phyloP scores from a whole-genome alignment of 2,329 filamentous ascomycete species.

The Cercospora sp. region DNA sequence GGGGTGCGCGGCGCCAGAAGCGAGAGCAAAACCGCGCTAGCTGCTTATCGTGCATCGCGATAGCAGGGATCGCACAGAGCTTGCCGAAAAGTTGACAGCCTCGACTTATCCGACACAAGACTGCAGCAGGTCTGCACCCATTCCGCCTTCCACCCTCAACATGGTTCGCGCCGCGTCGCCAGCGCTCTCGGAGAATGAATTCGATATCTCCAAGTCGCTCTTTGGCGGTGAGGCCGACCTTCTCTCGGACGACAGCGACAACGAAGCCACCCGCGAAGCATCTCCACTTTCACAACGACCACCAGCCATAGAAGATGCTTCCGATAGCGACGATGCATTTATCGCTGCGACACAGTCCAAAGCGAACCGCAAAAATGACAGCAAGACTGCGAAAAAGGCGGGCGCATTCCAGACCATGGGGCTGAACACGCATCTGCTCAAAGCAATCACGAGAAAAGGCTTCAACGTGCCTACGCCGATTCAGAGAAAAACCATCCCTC shows the following conservation, averaged over 20 bases:
- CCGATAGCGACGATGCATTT: slow-evolving; percentile 72
- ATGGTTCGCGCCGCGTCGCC: slow-evolving; percentile 67
- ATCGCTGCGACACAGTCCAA: slow-evolving; percentile 86
- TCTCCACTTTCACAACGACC: slow-evolving; percentile 11
- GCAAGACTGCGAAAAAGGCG: slow-evolving; percentile 87
- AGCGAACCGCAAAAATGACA: slow-evolving; percentile 80
- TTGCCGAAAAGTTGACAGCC: slow-evolving; percentile 5
- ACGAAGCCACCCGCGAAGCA: not conserved
- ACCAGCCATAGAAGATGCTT: slow-evolving; percentile 39
- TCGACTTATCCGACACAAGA: not conserved
- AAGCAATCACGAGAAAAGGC: slow-evolving; percentile 89
- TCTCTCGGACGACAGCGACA: slow-evolving; percentile 11
- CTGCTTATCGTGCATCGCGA: not conserved
- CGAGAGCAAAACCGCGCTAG: not conserved
- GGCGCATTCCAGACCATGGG: slow-evolving; percentile 97
- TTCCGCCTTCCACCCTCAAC: not conserved
- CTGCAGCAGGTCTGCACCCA: slow-evolving; percentile 8
- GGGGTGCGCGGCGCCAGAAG: not conserved
- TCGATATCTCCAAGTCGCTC: slow-evolving; percentile 81
- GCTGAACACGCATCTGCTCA: slow-evolving; percentile 77
- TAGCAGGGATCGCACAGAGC: slow-evolving; percentile 5
- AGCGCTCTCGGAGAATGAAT: slow-evolving; percentile 80
- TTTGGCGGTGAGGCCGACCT: slow-evolving; percentile 46
- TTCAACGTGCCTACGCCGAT: slow-evolving; percentile 97
- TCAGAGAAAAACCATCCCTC: slow-evolving; percentile 91